Conservation (phyloP, 2,329 filamentous ascomycete species). For the Venturia aucupariae region DNA sequence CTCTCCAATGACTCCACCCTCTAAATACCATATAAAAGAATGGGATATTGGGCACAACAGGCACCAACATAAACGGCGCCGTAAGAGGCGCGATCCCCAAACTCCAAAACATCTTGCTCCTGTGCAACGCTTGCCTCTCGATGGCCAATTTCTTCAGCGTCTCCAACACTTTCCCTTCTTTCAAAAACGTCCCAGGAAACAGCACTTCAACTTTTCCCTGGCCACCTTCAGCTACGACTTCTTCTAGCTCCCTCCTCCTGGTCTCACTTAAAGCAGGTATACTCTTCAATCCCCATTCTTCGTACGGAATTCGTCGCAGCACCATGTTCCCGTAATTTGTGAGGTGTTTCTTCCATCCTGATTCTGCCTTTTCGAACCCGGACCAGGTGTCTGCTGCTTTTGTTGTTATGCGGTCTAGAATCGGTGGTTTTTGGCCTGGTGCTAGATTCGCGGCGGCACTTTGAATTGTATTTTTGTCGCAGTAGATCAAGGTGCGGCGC, state of each 20-base stretch:
- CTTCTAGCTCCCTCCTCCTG: constrained; percentile 2
- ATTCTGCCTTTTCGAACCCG: constrained; percentile 74
- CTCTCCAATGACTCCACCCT: constrained; percentile 45
- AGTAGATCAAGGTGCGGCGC: constrained; percentile 83
- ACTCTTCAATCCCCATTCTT: constrained; percentile 97
- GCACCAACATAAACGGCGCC: constrained; percentile 72
- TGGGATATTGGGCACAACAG: constrained; percentile 82
- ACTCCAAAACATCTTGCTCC: constrained; percentile 69
- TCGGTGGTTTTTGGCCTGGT: constrained; percentile 5
- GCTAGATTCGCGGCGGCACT: constrained; percentile 4
- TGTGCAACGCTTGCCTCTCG: constrained; percentile 72
- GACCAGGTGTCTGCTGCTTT: constrained; percentile 74
- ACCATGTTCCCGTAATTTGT: constrained; percentile 80
- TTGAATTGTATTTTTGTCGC: constrained; percentile 58
- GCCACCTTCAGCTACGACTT: background rate
- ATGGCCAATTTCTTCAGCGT: constrained; percentile 65
- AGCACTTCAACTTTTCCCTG: constrained; percentile 51
- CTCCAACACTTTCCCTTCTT: constrained; percentile 50
- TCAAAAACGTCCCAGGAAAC: constrained; percentile 65
- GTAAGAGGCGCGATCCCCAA: constrained; percentile 74
- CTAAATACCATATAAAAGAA: constrained; percentile 95
- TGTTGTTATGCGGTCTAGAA: constrained; percentile 54
- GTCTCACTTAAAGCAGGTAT: constrained; percentile 58
- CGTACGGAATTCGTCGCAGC: constrained; percentile 80
- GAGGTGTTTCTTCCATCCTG: constrained; percentile 80